Conservation (phyloP, 2,329 filamentous ascomycete genomes). For the Parastagonospora nodorum region DNA sequence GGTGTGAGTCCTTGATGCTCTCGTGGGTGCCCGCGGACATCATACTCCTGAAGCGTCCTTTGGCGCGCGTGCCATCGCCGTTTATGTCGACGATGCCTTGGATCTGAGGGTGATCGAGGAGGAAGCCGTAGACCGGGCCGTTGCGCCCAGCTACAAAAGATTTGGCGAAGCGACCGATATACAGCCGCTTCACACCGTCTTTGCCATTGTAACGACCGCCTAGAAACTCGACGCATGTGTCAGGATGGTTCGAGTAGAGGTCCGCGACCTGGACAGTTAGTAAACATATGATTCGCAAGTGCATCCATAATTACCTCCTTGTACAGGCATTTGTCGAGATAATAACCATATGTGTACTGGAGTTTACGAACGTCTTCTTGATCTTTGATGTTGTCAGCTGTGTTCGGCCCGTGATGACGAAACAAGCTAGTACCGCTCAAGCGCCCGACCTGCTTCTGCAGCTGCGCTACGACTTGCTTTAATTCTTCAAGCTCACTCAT, state of each 20-base stretch:
- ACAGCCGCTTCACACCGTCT: constrained; percentile 58
- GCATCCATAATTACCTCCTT: constrained; percentile 51
- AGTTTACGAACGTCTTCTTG: constrained; percentile 61
- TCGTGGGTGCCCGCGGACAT: constrained; percentile 62
- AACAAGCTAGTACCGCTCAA: constrained; percentile 29
- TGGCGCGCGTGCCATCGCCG: constrained; percentile 53
- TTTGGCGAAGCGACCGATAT: constrained; percentile 58
- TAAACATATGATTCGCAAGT: not conserved
- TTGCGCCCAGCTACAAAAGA: constrained; percentile 60
- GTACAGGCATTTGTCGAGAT: constrained; percentile 64
- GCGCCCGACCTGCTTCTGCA: constrained; percentile 35
- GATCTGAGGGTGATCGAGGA: constrained; percentile 63
- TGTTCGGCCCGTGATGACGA: constrained; percentile 1
- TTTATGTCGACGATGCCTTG: constrained; percentile 62
- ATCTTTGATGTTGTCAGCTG: constrained; percentile 43
- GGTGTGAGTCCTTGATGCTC: constrained; percentile 56
- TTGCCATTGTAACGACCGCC: constrained; percentile 60
- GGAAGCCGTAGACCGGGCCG: constrained; percentile 60
- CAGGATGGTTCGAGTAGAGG: constrained; percentile 59
- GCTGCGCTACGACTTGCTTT: constrained; percentile 29
- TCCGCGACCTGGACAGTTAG: constrained; percentile 33
- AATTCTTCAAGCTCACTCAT: constrained; percentile 41
- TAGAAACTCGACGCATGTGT: constrained; percentile 62
- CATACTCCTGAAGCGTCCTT: constrained; percentile 59
- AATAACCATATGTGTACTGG: constrained; percentile 64